Conservation (phyloP, 2,329 filamentous ascomycete species). For the Thermothelomyces thermophilus region DNA sequence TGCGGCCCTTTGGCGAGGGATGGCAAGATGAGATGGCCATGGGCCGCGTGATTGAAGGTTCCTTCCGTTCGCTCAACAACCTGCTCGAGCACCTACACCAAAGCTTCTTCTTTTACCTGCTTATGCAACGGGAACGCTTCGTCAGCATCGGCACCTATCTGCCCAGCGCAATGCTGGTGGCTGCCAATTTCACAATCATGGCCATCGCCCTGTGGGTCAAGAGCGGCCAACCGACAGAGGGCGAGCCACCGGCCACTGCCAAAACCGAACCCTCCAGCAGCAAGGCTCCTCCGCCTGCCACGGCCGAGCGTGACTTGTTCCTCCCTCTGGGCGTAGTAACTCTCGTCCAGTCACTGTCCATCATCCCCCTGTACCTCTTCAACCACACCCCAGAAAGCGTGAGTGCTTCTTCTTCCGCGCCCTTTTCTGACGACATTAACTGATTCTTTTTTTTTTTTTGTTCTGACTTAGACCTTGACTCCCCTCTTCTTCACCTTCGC, state of each 20-base stretch:
- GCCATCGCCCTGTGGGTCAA: constrained; percentile 90
- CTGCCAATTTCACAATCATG: constrained; percentile 91
- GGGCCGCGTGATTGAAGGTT: constrained; percentile 79
- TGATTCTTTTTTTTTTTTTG: too few species aligned
- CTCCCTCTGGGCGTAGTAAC: constrained; percentile 68
- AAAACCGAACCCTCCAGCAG: constrained; percentile 25
- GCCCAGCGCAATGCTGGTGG: constrained; percentile 94
- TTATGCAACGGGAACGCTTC: constrained; percentile 87
- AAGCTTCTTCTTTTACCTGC: constrained; percentile 97
- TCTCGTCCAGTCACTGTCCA: constrained; percentile 66
- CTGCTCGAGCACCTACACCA: constrained; percentile 94
- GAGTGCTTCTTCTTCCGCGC: constrained; percentile 30
- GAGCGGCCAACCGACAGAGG: constrained; percentile 53
- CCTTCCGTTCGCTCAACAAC: constrained; percentile 92
- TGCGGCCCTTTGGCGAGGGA: constrained; percentile 82
- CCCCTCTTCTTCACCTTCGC: constrained; percentile 54
- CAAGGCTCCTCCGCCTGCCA: not conserved
- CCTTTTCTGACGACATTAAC: not conserved
- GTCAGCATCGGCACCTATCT: constrained; percentile 98
- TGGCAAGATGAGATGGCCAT: constrained; percentile 98
- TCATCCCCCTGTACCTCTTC: constrained; percentile 79
- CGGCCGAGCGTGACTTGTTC: constrained; percentile 60
- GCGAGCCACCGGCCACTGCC: constrained; percentile 22
- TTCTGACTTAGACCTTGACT: constrained; percentile 46
- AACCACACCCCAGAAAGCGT: constrained; percentile 65